Base-by-base conservation (phyloP, 495 filamentous ascomycete species). In the Hypoxylon rickii region DNA sequence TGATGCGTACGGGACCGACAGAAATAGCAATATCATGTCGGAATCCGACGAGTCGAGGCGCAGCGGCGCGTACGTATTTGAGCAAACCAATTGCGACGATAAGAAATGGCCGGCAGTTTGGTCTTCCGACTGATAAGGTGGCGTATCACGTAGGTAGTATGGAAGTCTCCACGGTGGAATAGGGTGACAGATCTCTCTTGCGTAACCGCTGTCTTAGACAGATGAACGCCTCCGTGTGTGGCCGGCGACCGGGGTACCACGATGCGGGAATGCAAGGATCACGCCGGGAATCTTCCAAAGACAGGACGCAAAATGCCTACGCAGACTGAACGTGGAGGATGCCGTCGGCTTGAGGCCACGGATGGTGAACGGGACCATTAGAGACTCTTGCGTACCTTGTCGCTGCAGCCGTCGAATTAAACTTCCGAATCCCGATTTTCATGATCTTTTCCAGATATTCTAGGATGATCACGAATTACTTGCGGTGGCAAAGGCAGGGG, bases 211-310 rank as follows among this genome's bases (percentile, higher is more conserved):
- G 34, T 38, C 34, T 38, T 38, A 17, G 34, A 38, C 34, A 38
- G n/a, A 13, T 2, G 18, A 18, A 10, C 24, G 24, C 24, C 34
- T 18, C 49, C 34, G 48, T 47, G 34, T 49, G 21, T 59, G 36
- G 38, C 18, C 50, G 50, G 40, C 18, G 39, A 36, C 57, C 20
- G 38, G 57, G 50, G 44, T 48, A 11, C 57, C 57, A 61, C 57
- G 57, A 61, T 50, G 21, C 50, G 51, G 57, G 18, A 24, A 61
- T 61, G 58, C 58, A 55, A 55, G 58, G 58, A 40, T 51, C 58
- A 36, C 41, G 16, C 3, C 12, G 12, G n/a, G 7, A 18, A n/a
- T n/a, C n/a, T n/a, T n/a, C n/a, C n/a, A n/a, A n/a, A n/a, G n/a
- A n/a, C n/a, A n/a, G n/a, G n/a, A n/a, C n/a, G n/a, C n/a, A n/a